These are phyloP conservation scores for Hypoxylon sp. DNA, from an alignment of 2,329 filamentous ascomycete genomes.

Conservation along the genomic window DNA sequence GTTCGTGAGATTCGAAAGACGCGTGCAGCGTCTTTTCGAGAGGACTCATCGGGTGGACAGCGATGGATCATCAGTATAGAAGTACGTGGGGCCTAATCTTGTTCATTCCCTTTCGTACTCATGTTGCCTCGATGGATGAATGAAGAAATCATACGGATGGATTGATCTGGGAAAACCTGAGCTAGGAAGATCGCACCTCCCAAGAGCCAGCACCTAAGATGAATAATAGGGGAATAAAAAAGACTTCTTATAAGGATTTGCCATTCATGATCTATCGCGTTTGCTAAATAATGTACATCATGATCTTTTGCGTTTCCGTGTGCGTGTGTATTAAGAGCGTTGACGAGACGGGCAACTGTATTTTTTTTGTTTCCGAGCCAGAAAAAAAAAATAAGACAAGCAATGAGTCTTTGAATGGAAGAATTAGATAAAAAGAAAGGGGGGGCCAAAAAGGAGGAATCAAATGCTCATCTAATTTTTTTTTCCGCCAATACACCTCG, in stretches of 20 bases:
- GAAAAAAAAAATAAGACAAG: not conserved
- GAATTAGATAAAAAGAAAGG: constrained; percentile 6
- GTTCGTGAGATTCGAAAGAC: not conserved
- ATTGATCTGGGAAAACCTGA: not conserved
- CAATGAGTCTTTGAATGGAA: no score
- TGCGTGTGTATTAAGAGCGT: constrained; percentile 8
- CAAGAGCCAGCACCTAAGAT: not conserved
- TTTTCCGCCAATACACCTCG: constrained; percentile 33
- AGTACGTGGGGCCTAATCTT: not conserved
- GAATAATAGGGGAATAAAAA: not conserved
- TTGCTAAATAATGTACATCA: constrained; percentile 31
- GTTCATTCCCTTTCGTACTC: not conserved
- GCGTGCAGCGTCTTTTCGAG: not conserved
- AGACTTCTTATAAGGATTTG: constrained; percentile 16
- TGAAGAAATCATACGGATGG: no score
- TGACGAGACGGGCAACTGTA: constrained; percentile 7
- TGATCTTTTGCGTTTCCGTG: constrained; percentile 2
- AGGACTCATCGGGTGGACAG: not conserved
- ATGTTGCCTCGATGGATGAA: not conserved
- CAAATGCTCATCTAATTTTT: constrained; percentile 34
- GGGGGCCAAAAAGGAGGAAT: constrained; percentile 14
- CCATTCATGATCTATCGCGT: constrained; percentile 16
- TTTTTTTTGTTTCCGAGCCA: no score
- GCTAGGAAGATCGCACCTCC: not conserved
- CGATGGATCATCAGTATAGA: not conserved